phyloP scores from a whole-genome alignment of 192 early-diverging fungal species.

The Linnemannia hyalina region DNA sequence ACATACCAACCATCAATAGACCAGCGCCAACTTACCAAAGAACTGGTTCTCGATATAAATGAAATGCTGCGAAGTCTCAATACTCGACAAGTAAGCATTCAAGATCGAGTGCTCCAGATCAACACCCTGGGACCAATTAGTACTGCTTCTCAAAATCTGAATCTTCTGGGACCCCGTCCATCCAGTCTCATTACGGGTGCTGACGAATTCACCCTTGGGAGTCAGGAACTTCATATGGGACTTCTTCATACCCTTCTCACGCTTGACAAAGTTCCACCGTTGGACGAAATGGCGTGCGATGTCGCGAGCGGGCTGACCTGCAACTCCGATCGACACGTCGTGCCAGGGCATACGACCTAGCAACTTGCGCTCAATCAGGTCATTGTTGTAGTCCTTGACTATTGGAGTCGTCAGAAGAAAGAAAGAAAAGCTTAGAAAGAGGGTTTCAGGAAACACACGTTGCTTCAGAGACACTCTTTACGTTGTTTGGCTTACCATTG shows the following conservation, averaged over 20 bases:
- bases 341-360: slow-evolving; percentile 91
- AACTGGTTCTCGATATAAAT: slow-evolving; percentile 95
- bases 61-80: slow-evolving; percentile 81
- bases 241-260: slow-evolving; percentile 72
- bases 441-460: neutral
- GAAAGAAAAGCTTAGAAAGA: neutral
- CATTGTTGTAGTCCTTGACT: slow-evolving; percentile 25
- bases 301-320: slow-evolving; percentile 84
- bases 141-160: slow-evolving; percentile 76
- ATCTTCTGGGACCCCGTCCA: slow-evolving; percentile 72
- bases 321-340: slow-evolving; percentile 83
- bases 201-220: slow-evolving; percentile 75
- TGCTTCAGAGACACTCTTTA: neutral
- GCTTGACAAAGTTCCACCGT: slow-evolving; percentile 92
- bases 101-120: slow-evolving; percentile 81
- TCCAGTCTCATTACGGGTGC: slow-evolving; percentile 65
- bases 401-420: neutral
- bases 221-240: slow-evolving; percentile 72
- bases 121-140: slow-evolving; percentile 76
- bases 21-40: slow-evolving; percentile 68
- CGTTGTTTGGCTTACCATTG: slow-evolving; percentile 45
- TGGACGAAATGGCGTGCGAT: slow-evolving; percentile 87
- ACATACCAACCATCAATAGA: neutral
- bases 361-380: slow-evolving; percentile 61
- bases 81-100: slow-evolving; percentile 82